Percentiles rank a stretch among this genome's conserved stretches.
These are phyloP conservation scores for Colletotrichum eremochloae DNA, from an alignment of 2,329 filamentous ascomycete species.

Conservation along the genomic window DNA sequence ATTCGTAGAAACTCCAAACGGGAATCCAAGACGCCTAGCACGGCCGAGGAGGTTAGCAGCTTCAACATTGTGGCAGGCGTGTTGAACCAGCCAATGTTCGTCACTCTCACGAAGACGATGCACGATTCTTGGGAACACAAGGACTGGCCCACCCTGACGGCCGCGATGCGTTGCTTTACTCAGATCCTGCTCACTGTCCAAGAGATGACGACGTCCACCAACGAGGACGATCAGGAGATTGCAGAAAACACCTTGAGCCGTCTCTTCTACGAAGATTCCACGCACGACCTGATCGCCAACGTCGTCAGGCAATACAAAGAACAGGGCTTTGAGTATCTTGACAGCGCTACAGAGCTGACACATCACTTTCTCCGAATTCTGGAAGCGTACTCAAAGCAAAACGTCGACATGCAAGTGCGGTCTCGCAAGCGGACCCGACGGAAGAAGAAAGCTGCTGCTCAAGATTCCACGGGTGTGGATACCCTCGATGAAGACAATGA, in stretches of 20 bases:
- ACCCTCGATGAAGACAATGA: slow-evolving; percentile 71
- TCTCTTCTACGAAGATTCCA: slow-evolving; percentile 98
- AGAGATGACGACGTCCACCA: slow-evolving; percentile 86
- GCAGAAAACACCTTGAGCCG: slow-evolving; percentile 96
- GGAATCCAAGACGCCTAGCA: slow-evolving; percentile 58
- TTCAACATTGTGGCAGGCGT: slow-evolving; percentile 92
- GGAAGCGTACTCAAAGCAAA: slow-evolving; percentile 94
- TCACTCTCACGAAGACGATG: slow-evolving; percentile 87
- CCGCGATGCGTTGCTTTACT: slow-evolving; percentile 93
- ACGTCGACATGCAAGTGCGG: slow-evolving; percentile 91
- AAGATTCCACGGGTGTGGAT: slow-evolving; percentile 55
- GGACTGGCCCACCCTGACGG: slow-evolving; percentile 87
- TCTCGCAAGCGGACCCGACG: slow-evolving; percentile 80
- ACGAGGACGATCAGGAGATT: slow-evolving; percentile 97
- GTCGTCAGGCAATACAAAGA: slow-evolving; percentile 91
- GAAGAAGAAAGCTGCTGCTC: slow-evolving; percentile 77
- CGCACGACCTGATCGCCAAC: slow-evolving; percentile 86
- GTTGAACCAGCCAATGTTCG: slow-evolving; percentile 94
- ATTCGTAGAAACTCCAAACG: slow-evolving; percentile 74
- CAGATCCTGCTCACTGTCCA: slow-evolving; percentile 94
- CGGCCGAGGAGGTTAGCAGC: slow-evolving; percentile 72
- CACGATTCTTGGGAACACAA: slow-evolving; percentile 84
- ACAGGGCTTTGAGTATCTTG: slow-evolving; percentile 93
- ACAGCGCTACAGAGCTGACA: slow-evolving; percentile 89
- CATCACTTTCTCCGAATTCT: slow-evolving; percentile 94